A percentile compares a stretch with the other conserved stretches of the same genome.
Evolutionary conservation across 192 early-diverging fungal genomes (phyloP).

Genomic region (Piromyces sp.): DNA sequence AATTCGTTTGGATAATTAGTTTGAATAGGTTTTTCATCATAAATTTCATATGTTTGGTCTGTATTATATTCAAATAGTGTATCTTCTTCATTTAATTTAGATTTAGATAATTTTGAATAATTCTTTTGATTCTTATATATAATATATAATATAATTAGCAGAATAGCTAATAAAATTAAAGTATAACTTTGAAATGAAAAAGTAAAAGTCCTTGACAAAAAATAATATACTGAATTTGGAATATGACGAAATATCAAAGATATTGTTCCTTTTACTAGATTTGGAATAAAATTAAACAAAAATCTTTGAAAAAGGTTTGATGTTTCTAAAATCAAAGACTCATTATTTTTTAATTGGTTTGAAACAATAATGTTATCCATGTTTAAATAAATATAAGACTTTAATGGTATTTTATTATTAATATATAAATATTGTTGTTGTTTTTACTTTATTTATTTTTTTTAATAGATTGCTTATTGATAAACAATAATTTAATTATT

Average conservation of each 20-base stretch:
- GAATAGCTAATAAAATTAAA: not conserved
- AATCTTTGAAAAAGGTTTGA: not conserved
- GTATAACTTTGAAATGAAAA: not conserved
- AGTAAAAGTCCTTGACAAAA: not conserved
- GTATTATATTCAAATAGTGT: not conserved
- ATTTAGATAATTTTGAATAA: not conserved
- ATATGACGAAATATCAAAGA: not conserved
- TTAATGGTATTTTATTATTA: no score
- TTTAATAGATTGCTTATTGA: no score
- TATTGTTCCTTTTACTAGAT: not conserved
- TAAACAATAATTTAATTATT: no score
- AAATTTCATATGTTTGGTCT: not conserved
- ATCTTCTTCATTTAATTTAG: not conserved
- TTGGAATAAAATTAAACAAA: not conserved
- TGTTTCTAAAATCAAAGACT: not conserved
- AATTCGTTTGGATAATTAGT: constrained; percentile 42
- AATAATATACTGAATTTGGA: not conserved
- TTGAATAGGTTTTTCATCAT: not conserved
- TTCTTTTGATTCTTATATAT: not conserved
- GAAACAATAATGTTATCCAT: not conserved
- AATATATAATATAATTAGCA: not conserved
- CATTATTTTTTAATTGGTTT: not conserved
- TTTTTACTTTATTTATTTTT: no score
- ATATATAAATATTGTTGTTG: no score
- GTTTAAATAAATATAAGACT: no score